These are phyloP conservation scores for Tylopilus sp. DNA, from an alignment of 768 basidiomycete species.

Conservation along the genomic window DNA sequence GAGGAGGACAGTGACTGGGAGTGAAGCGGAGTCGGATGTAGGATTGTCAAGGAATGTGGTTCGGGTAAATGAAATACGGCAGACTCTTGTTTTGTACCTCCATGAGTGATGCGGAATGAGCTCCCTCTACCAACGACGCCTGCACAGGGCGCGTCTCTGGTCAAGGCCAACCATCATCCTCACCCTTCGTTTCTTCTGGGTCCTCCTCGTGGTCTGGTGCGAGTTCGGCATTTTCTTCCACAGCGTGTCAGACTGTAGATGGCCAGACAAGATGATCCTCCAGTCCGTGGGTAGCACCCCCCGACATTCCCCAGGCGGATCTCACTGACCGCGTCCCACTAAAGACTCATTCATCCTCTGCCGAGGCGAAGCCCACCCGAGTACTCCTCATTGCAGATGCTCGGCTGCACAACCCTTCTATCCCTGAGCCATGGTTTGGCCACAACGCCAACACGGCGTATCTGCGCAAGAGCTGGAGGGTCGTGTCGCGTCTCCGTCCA, in stretches of 20 bases:
- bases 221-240: slow-evolving; percentile 60
- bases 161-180: slow-evolving; percentile 36
- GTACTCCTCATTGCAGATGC: slow-evolving; percentile 70
- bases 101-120: slow-evolving; percentile 28
- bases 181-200: slow-evolving; percentile 49
- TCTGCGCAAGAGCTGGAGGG: slow-evolving; percentile 69
- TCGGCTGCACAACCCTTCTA: slow-evolving; percentile 47
- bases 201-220: slow-evolving; percentile 59
- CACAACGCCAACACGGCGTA: slow-evolving; percentile 51
- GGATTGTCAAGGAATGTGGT: background rate
- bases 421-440: slow-evolving; percentile 38
- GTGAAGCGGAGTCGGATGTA: slow-evolving; percentile 29
- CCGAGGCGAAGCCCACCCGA: slow-evolving; percentile 40
- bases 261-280: slow-evolving; percentile 46
- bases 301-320: background rate
- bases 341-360: slow-evolving; percentile 13
- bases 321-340: slow-evolving; percentile 1
- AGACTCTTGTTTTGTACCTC: background rate
- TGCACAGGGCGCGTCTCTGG: slow-evolving; percentile 20
- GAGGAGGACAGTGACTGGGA: slow-evolving; percentile 55
- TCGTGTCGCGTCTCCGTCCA: slow-evolving; percentile 52
- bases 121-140: slow-evolving; percentile 28
- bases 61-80: slow-evolving; percentile 1
- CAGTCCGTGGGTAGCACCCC: slow-evolving; percentile 23
- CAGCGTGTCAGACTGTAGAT: slow-evolving; percentile 54